These are phyloP conservation scores for Ceratocystis harringtonii DNA, from an alignment of 2,329 filamentous ascomycete genomes.

Conservation along the genomic window DNA sequence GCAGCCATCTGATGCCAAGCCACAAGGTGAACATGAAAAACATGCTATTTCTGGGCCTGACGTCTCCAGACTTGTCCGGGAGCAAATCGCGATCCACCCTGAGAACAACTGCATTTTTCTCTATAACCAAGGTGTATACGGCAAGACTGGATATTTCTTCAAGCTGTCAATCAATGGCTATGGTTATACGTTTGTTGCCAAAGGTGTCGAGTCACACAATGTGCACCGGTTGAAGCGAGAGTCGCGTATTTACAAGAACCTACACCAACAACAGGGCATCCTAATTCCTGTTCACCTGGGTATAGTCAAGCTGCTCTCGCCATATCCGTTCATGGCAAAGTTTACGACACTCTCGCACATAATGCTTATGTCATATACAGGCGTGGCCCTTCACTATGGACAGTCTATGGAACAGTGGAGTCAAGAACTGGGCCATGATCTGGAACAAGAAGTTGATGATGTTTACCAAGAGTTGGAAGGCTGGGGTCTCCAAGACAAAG, in stretches of 20 bases:
- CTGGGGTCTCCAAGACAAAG: background rate
- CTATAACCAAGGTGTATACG: background rate
- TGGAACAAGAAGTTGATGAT: background rate
- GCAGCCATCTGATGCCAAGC: too few species aligned
- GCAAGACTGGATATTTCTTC: background rate
- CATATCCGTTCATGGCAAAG: background rate
- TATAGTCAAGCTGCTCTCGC: background rate
- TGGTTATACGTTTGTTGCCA: background rate
- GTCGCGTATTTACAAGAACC: background rate
- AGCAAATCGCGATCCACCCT: background rate
- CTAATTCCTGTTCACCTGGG: background rate
- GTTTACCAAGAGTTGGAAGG: background rate
- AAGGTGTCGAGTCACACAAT: background rate
- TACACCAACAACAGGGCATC: background rate
- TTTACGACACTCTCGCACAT: background rate
- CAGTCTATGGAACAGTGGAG: background rate
- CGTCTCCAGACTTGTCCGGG: background rate
- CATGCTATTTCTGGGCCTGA: too few species aligned
- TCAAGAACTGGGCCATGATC: background rate
- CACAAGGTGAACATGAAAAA: too few species aligned
- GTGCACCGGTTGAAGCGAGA: background rate
- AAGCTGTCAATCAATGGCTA: background rate
- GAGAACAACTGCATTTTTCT: background rate
- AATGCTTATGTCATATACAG: background rate
- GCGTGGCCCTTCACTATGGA: slow-evolving; percentile 23